Evolutionary conservation across 768 basidiomycete species (phyloP).

Genomic region (Termitomyces sp.): DNA sequence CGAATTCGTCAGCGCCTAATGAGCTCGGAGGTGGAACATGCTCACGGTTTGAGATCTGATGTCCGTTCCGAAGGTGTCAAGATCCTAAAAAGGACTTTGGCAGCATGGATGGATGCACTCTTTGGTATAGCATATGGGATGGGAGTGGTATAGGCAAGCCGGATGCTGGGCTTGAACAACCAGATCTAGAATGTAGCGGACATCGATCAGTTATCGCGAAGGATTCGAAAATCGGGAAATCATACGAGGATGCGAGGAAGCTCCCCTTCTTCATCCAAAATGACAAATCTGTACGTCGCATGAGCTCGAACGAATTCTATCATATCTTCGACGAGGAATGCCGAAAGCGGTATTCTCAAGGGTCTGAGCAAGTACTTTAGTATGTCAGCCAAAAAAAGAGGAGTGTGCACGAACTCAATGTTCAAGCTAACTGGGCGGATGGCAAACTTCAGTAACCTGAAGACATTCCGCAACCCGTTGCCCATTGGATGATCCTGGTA

Average conservation of each 20-base stretch:
- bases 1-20: background rate
- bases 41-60: conserved; percentile 53
- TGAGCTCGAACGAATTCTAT: conserved; percentile 88
- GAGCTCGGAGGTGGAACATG: background rate
- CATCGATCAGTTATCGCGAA: background rate
- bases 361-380: conserved; percentile 25
- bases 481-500: conserved; percentile 47
- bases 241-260: conserved; percentile 74
- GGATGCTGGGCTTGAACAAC: conserved; percentile 91
- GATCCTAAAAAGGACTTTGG: conserved; percentile 85
- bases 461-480: conserved; percentile 38
- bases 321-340: conserved; percentile 93
- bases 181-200: conserved; percentile 59
- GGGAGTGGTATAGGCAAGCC: conserved; percentile 66
- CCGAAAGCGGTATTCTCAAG: conserved; percentile 64
- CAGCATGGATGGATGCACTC: conserved; percentile 58
- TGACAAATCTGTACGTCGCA: conserved; percentile 87
- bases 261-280: conserved; percentile 86
- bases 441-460: conserved; percentile 81
- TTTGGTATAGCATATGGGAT: conserved; percentile 56
- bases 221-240: conserved; percentile 1
- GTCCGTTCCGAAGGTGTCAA: conserved; percentile 55
- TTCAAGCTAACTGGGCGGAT: conserved; percentile 64
- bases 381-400: background rate
- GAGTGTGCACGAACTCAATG: conserved; percentile 51